Evolutionary conservation across 2,329 filamentous ascomycete species (phyloP).

Genomic region (Cladosporium cucumerinum): DNA sequence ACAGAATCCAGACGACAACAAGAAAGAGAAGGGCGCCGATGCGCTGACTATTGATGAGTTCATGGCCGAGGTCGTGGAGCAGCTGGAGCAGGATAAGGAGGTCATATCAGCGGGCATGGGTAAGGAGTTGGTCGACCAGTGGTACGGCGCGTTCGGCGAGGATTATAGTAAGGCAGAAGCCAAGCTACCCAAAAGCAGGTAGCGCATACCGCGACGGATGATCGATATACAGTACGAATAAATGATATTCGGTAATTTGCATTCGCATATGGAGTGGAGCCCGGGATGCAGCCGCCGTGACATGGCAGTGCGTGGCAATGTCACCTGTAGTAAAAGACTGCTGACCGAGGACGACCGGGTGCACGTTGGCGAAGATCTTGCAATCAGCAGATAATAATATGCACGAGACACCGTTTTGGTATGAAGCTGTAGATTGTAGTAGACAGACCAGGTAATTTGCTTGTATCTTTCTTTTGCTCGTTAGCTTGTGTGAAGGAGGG

Average conservation of each 20-base stretch:
- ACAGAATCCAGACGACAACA: slow-evolving; percentile 56
- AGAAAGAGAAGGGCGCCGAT: slow-evolving; percentile 52
- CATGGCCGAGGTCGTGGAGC: slow-evolving; percentile 46
- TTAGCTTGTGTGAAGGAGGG: not conserved
- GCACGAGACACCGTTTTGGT: not conserved
- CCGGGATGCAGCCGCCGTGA: not conserved
- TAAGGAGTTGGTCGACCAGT: slow-evolving; percentile 42
- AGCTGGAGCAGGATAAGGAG: slow-evolving; percentile 48
- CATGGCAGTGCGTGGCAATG: not conserved
- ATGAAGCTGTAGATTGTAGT: not conserved
- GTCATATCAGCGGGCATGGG: slow-evolving; percentile 49
- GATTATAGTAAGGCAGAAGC: slow-evolving; percentile 28
- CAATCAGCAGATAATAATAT: not conserved
- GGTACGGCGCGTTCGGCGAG: slow-evolving; percentile 38
- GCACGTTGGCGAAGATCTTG: not conserved
- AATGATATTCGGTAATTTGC: slow-evolving; percentile 1
- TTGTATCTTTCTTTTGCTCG: not conserved
- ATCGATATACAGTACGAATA: slow-evolving; percentile 1
- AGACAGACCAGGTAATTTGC: not conserved
- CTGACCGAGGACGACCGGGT: not conserved
- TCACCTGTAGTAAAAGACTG: not conserved
- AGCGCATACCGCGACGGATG: not conserved
- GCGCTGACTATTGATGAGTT: slow-evolving; percentile 54
- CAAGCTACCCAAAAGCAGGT: slow-evolving; percentile 11
- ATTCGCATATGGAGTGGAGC: not conserved